Conservation (phyloP, 306 rosid genomes). For the Acacia melanoxylon region DNA sequence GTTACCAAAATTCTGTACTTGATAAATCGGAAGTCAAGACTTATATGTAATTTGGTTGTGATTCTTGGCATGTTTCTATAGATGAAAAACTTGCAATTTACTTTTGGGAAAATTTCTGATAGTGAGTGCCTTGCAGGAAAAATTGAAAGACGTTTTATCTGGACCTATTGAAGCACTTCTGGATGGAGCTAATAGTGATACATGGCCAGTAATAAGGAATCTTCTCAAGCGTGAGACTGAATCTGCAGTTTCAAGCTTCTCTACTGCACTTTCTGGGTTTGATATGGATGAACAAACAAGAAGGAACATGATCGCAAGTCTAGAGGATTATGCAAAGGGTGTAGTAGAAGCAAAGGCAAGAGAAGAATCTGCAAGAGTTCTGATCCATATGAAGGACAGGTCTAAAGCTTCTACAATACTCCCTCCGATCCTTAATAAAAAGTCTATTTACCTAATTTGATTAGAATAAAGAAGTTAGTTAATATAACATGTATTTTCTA, state of each 20-base stretch:
- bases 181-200: conserved; percentile 86
- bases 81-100: conserved; percentile 15
- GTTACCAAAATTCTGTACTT: conserved; percentile 3
- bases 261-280: conserved; percentile 72
- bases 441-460: too few relatives aligned
- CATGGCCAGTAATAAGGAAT: conserved; percentile 86
- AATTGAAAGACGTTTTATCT: conserved; percentile 73
- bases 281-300: conserved; percentile 70
- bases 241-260: conserved; percentile 67
- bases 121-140: conserved; percentile 53
- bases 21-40: not conserved
- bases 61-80: conserved; percentile 11
- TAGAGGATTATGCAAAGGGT: conserved; percentile 69
- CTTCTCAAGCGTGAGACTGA: conserved; percentile 76
- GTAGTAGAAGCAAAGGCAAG: conserved; percentile 82
- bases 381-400: conserved; percentile 97
- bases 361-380: conserved; percentile 96
- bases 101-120: conserved; percentile 37
- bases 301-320: conserved; percentile 48
- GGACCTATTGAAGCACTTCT: conserved; percentile 88
- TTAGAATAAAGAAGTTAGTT: too few relatives aligned
- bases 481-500: too few relatives aligned
- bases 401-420: conserved; percentile 34
- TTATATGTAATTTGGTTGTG: not conserved
- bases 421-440: too few relatives aligned